Base-by-base conservation (phyloP, 2,329 filamentous ascomycete genomes). In the Trichoderma sp. region DNA sequence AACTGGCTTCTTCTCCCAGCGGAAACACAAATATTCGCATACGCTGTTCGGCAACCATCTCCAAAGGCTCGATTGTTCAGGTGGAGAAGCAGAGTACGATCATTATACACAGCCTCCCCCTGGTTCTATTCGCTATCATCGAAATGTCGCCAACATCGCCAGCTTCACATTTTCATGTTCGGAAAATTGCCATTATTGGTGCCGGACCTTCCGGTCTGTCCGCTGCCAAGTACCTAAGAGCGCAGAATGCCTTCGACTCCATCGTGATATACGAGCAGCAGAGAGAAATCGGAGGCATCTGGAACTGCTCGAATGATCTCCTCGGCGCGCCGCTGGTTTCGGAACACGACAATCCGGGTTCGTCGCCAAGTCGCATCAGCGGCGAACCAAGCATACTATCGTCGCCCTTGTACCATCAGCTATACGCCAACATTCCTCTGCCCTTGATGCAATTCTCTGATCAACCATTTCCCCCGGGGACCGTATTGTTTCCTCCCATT, bases 371-470 rank as follows among this genome's bases (percentile, higher is more conserved):
- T 85, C 70, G 83, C 86, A 30, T 84, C 84, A 71, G 82, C 82
- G 48, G 82, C 39, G 85, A 26, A 81, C 84, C 0, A 89, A 93
- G 68, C 80, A 76, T 87, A 3, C 96, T 94, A 72, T 82, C 91
- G 19, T 92, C 90, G 17, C 90, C 93, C 2, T 85, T 97, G 77
- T 97, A 97, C 76, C 87, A 92, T 52, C 79, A 83, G 21, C 80
- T 97, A n/a, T 89, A 97, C 72, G 93, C 93, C 30, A 98, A 98
- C 75, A 93, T 97, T 55, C 91, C 93, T 0, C 86, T 90, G 67
- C 81, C 82, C 0, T 75, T 97, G 59, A 98, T 98, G 94, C 80
- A 82, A 3, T 97, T 88, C 75, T 89, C 88, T 5, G 90, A 94
- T 69, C 79, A 85, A 9, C 74, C 83, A 0, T 94, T 94, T 72